phyloP scores from a whole-genome alignment of 148 eudicot genomes.

The Cornus florida region DNA sequence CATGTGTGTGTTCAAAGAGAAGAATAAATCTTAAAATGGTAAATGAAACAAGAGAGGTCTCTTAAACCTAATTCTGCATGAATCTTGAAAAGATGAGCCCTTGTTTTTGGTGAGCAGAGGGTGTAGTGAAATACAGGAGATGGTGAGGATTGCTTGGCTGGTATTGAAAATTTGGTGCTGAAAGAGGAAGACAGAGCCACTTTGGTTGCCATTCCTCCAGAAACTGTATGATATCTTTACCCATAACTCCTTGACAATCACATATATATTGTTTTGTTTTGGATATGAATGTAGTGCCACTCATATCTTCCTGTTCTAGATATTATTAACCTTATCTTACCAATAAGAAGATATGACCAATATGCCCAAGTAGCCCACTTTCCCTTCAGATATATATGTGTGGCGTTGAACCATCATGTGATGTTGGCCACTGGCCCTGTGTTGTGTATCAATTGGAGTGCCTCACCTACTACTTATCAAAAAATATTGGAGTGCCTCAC shows the following conservation, averaged over 20 bases:
- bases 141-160: slow-evolving; percentile 26
- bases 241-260: not conserved
- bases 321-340: slow-evolving; percentile 12
- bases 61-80: slow-evolving; percentile 60
- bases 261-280: slow-evolving; percentile 7
- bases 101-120: slow-evolving; percentile 24
- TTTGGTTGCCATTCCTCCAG: slow-evolving; percentile 56
- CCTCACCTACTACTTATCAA: too few species aligned
- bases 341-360: not conserved
- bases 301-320: not conserved
- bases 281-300: slow-evolving; percentile 30
- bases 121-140: slow-evolving; percentile 20
- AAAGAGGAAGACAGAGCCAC: slow-evolving; percentile 43
- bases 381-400: not conserved
- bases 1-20: too few species aligned
- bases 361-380: not conserved
- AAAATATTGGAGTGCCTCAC: too few species aligned
- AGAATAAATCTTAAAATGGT: not conserved
- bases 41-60: not conserved
- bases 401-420: not conserved
- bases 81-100: slow-evolving; percentile 33
- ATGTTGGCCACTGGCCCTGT: not conserved
- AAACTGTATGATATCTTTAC: not conserved
- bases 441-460: too few species aligned
- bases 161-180: slow-evolving; percentile 26